Conservation (phyloP, 768 basidiomycete genomes). For the Roridomyces roridus region DNA sequence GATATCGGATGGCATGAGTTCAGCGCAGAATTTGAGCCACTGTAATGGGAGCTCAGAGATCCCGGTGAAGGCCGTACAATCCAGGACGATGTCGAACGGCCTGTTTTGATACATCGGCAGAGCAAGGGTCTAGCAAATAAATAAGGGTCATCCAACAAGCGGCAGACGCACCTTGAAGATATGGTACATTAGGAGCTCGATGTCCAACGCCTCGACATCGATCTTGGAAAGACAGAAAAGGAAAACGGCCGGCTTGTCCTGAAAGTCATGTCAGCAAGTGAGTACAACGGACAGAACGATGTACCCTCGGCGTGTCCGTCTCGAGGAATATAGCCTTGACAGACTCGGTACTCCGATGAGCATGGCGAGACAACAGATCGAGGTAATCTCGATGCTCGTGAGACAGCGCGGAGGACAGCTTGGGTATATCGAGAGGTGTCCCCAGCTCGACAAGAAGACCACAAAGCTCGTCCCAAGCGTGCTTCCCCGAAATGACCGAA, state of each 20-base stretch:
- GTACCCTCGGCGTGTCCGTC: conserved; percentile 52
- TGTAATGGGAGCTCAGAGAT: conserved; percentile 81
- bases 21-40: conserved; percentile 80
- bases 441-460: conserved; percentile 81
- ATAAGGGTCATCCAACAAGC: not conserved
- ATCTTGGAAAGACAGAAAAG: conserved; percentile 70
- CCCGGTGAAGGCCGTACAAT: conserved; percentile 80
- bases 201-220: conserved; percentile 80
- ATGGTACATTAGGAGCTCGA: conserved; percentile 79
- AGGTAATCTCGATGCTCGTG: conserved; percentile 67
- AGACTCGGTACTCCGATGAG: conserved; percentile 62
- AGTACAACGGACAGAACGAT: conserved; percentile 12
- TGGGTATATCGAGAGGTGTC: conserved; percentile 69
- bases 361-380: conserved; percentile 70
- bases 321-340: conserved; percentile 74
- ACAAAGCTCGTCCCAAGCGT: conserved; percentile 85
- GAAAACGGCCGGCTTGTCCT: conserved; percentile 62
- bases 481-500: conserved; percentile 68
- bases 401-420: conserved; percentile 54
- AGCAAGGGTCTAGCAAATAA: conserved; percentile 57
- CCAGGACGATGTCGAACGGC: conserved; percentile 75
- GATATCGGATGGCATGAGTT: conserved; percentile 76
- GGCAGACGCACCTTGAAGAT: conserved; percentile 62
- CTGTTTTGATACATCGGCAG: conserved; percentile 53
- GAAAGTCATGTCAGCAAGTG: conserved; percentile 3